Percentiles rank a stretch among this genome's conserved stretches.
phyloP scores from a whole-genome alignment of 176 grass and related monocot genomes.

The Aegilops longissima region DNA sequence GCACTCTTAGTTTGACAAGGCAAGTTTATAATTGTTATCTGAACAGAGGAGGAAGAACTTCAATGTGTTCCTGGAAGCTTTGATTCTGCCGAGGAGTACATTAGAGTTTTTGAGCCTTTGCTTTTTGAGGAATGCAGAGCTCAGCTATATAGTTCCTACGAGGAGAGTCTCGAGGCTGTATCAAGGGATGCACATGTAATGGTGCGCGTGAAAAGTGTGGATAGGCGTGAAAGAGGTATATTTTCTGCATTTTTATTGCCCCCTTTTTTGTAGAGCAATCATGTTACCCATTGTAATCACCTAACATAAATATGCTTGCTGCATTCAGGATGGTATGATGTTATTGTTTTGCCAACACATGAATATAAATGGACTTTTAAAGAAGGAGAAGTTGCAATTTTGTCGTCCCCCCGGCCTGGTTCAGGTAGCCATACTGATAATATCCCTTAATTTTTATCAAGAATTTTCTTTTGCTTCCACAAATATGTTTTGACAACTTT shows the following conservation, averaged over 20 bases:
- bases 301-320: conserved; percentile 25
- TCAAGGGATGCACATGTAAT: conserved; percentile 80
- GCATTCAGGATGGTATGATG: conserved; percentile 93
- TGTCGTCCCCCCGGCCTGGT: conserved; percentile 76
- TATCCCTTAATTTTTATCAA: conserved; percentile 22
- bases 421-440: conserved; percentile 50
- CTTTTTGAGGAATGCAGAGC: conserved; percentile 99
- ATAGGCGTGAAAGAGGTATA: conserved; percentile 94
- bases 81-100: conserved; percentile 91
- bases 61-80: conserved; percentile 93
- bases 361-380: conserved; percentile 99
- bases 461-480: neutral
- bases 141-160: conserved; percentile 90
- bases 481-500: neutral
- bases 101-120: conserved; percentile 94
- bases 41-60: conserved; percentile 88
- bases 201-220: conserved; percentile 75
- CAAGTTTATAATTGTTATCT: conserved; percentile 25
- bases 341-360: conserved; percentile 66
- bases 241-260: neutral
- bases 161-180: conserved; percentile 77
- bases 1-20: neutral
- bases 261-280: neutral
- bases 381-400: conserved; percentile 95
- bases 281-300: conserved; percentile 11